A percentile compares a stretch with the other conserved stretches of the same genome.
These are phyloP conservation scores for Cladorrhinum sp. DNA, from an alignment of 2,329 filamentous ascomycete genomes.

Conservation along the genomic window DNA sequence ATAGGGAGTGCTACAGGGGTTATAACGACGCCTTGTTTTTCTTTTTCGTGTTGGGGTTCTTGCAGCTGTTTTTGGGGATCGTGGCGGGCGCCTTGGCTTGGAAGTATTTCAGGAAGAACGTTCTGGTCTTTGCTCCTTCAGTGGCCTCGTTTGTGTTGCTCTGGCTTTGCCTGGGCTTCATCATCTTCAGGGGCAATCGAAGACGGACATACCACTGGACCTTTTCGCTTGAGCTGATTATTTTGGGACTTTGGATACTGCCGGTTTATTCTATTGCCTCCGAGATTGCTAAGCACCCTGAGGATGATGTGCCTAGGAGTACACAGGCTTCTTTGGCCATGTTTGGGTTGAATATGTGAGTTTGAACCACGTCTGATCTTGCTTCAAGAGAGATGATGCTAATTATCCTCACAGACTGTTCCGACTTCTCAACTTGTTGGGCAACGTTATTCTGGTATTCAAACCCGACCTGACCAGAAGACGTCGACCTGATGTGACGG, in stretches of 20 bases:
- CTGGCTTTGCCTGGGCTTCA: constrained; percentile 35
- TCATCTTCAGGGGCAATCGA: constrained; percentile 34
- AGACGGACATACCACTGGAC: constrained; percentile 41
- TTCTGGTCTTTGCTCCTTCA: constrained; percentile 35
- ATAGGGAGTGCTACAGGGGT: constrained; percentile 38
- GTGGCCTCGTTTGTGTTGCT: constrained; percentile 39
- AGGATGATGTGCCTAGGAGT: constrained; percentile 14
- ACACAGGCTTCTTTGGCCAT: constrained; percentile 35
- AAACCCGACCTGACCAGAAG: constrained; percentile 16
- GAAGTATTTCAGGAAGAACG: constrained; percentile 34
- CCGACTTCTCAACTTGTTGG: constrained; percentile 21
- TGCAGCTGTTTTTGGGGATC: constrained; percentile 37
- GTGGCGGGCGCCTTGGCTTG: constrained; percentile 39
- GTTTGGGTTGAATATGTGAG: constrained; percentile 40
- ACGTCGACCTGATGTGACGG: background rate
- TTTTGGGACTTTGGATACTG: constrained; percentile 34
- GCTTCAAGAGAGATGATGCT: background rate
- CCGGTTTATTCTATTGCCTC: constrained; percentile 30
- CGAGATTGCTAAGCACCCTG: constrained; percentile 7
- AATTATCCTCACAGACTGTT: constrained; percentile 17
- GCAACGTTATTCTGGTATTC: constrained; percentile 18
- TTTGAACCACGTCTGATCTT: constrained; percentile 2
- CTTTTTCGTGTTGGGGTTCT: constrained; percentile 39
- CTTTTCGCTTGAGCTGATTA: constrained; percentile 37
- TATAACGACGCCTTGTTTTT: constrained; percentile 38